A percentile compares a stretch with the other conserved stretches of the same genome.
These are phyloP conservation scores for Chytriomyces confervae DNA, from an alignment of 192 early-diverging fungal species.

Conservation along the genomic window DNA sequence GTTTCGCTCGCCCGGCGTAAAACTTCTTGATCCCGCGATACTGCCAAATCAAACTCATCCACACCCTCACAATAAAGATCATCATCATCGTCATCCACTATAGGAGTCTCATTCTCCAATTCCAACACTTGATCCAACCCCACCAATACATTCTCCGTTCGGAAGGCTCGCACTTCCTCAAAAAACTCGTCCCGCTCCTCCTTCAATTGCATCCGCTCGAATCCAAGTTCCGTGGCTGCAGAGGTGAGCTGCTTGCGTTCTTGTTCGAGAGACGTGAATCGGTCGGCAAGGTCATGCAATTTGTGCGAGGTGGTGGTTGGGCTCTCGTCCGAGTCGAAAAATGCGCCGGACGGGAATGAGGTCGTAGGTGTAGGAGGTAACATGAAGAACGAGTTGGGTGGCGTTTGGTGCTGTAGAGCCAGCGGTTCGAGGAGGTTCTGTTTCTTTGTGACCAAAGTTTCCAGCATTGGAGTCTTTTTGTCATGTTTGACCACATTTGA, in stretches of 20 bases:
- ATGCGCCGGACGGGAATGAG: not conserved
- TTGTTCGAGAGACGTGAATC: not conserved
- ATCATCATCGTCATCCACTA: not conserved
- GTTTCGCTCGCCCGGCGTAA: not conserved
- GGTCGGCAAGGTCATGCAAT: not conserved
- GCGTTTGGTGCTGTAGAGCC: not conserved
- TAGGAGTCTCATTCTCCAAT: not conserved
- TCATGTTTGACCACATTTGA: not conserved
- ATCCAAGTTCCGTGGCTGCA: not conserved
- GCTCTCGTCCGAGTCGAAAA: not conserved
- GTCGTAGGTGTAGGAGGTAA: not conserved
- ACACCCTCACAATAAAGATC: not conserved
- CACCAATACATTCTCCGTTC: not conserved
- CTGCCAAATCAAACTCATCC: not conserved
- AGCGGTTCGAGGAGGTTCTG: not conserved
- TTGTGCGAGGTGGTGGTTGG: too few relatives aligned
- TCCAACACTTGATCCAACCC: not conserved
- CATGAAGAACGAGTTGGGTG: not conserved
- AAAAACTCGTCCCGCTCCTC: not conserved
- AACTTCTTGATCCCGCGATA: not conserved
- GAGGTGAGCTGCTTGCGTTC: not conserved
- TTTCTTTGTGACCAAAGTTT: not conserved
- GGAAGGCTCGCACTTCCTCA: constrained; percentile 6
- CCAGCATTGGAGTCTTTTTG: not conserved
- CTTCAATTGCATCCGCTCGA: not conserved